These are phyloP conservation scores for Pichia californica DNA, from an alignment of 805 yeast genomes.

Conservation along the genomic window DNA sequence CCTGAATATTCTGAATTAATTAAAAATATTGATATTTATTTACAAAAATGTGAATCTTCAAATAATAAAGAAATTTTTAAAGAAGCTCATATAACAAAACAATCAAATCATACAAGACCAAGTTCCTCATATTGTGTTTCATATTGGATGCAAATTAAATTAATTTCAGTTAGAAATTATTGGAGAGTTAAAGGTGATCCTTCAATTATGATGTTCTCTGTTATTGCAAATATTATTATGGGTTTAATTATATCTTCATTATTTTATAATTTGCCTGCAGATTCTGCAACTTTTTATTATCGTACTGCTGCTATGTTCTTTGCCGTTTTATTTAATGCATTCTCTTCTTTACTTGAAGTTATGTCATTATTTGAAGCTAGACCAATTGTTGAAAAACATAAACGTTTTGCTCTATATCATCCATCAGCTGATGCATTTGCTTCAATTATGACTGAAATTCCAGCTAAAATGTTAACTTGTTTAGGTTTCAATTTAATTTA, in stretches of 20 bases:
- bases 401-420: constrained; percentile 56
- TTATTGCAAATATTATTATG: constrained; percentile 44
- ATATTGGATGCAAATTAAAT: constrained; percentile 43
- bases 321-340: constrained; percentile 52
- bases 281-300: constrained; percentile 43
- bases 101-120: constrained; percentile 35
- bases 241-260: constrained; percentile 51
- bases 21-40: constrained; percentile 31
- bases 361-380: constrained; percentile 52
- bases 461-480: constrained; percentile 46
- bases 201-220: constrained; percentile 39
- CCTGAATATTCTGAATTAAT: constrained; percentile 40
- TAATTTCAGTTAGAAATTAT: constrained; percentile 47
- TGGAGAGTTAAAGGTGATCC: constrained; percentile 50
- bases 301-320: constrained; percentile 60
- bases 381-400: constrained; percentile 59
- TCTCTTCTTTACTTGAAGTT: constrained; percentile 57
- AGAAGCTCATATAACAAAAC: constrained; percentile 28
- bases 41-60: constrained; percentile 24
- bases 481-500: constrained; percentile 38
- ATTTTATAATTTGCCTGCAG: constrained; percentile 41
- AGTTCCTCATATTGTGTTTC: constrained; percentile 34
- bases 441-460: constrained; percentile 49
- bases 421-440: constrained; percentile 64
- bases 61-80: constrained; percentile 27